These are phyloP conservation scores for Phytopythium kandeliae DNA, from an alignment of 352 stramenopile species.

Conservation along the genomic window DNA sequence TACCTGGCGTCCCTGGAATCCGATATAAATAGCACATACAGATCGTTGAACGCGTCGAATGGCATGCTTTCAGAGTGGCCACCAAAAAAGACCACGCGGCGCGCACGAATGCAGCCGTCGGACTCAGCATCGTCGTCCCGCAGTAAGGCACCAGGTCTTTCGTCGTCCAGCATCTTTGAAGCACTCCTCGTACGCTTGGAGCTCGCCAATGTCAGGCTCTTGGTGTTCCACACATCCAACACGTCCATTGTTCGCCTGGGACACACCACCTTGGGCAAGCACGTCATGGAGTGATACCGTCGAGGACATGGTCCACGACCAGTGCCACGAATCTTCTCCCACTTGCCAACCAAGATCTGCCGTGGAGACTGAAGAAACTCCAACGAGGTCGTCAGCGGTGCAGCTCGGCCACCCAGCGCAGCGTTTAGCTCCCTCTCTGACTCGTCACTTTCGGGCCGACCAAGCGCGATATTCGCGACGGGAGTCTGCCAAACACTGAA, in stretches of 20 bases:
- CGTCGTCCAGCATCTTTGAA: no score
- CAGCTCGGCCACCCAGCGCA: background rate
- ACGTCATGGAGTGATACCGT: conserved; percentile 65
- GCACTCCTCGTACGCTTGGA: no score
- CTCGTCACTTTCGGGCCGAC: conserved; percentile 3
- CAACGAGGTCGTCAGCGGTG: conserved; percentile 14
- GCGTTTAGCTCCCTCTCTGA: conserved; percentile 2
- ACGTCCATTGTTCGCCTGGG: conserved; percentile 12
- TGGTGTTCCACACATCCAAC: background rate
- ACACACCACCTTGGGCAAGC: conserved; percentile 27
- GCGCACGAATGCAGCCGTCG: conserved; percentile 18
- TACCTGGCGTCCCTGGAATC: conserved; percentile 7
- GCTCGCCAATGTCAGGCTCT: background rate
- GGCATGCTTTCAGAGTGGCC: conserved; percentile 62
- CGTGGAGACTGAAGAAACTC: conserved; percentile 31
- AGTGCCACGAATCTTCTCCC: conserved; percentile 46
- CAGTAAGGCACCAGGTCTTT: background rate
- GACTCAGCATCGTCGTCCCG: background rate
- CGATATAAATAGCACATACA: conserved; percentile 41
- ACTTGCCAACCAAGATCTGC: conserved; percentile 41
- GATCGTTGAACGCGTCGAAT: conserved; percentile 63
- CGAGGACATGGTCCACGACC: conserved; percentile 41
- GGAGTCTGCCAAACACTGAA: conserved; percentile 55
- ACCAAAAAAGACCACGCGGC: conserved; percentile 59
- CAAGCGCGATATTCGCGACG: conserved; percentile 17